Base-by-base conservation (phyloP, 1,139 yeast species). In the Magnusiomyces suaveolens region DNA sequence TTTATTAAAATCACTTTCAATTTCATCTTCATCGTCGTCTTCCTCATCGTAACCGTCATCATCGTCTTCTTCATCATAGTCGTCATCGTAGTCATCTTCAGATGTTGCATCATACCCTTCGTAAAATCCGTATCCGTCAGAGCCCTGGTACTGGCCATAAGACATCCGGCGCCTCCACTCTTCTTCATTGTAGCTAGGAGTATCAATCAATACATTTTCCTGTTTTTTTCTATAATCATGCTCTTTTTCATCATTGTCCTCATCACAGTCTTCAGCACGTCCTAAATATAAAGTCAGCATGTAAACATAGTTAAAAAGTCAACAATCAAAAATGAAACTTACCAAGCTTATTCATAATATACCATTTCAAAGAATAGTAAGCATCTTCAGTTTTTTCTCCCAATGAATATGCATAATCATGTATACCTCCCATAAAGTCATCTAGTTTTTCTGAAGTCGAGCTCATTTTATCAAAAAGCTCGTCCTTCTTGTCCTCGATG, bases 71-170 rank as follows among this genome's bases (percentile, higher is more conserved):
- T 43, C 26, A 20, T 43, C 48, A 6, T 12, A 14, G 43, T 38
- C 4, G 43, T 16, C n/a, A 4, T 38, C 43, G 6, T 38, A 4
- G 4, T n/a, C 43, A 38, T 38, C n/a, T 10, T 8, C 20, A 38
- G n/a, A 46, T n/a, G n/a, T n/a, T 16, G 48, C 48, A n/a, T 46
- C 24, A 29, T 24, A 46, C 24, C 48, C 48, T 6, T 26, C 48
- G 16, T 18, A 26, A 29, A 16, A 20, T 18, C 48, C 48, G 18
- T n/a, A 29, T 20, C 48, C 48, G 24, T 46, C 48, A 3, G 48
- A 46, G 3, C 48, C 48, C n/a, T 46, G 39, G 3, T 14, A 25
- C 4, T 39, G 38, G 23, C 48, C 39, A 26, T 29, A 26, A 10
- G 21, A 18, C 10, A 38, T 10, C 8, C 20, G 8, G 6, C 18